Evolutionary conservation across 169 alveolate genomes (phyloP), one percentile per base, ranked within the genome.

Genomic region (Cryptosporidium parvum): DNA sequence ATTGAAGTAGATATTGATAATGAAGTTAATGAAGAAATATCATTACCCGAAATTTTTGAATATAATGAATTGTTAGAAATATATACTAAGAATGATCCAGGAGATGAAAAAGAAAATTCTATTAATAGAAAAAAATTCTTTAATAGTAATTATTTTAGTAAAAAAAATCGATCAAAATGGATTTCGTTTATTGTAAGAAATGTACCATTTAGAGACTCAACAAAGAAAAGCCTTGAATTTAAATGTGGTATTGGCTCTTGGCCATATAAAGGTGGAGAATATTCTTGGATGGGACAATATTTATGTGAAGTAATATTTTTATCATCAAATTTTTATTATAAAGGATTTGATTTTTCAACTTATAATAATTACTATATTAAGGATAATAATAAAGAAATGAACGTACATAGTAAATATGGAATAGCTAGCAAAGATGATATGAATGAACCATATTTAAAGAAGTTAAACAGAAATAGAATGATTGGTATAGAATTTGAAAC

Each of bases 401-500:
- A 21, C 10, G 1, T 9, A 5, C 10, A 37, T 71, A 51, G 52
- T 33, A 67, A 7, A 21, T 67, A 18, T 33, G 56, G 52, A 67
- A 67, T 10, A 35, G 45, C 73, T 7, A 71, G 48, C 3, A 71
- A 42, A 51, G 68, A 37, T 71, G 85, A 39, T 23, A 33, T 26
- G 0, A 18, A 52, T 56, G 42, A 53, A 14, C 39, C 84, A 44
- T 48, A 69, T 69, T 4, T 69, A 5, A 42, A 14, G n/a, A 44
- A 37, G 23, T 33, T 70, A 51, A 31, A 29, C 21, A 53, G 86
- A 53, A 70, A 86, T 51, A 85, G 94, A 48, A 85, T 92, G 73
- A 92, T 92, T 69, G 94, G 94, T 53, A 92, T 92, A 21, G 94
- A 92, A 85, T 92, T 92, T 92, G 94, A 92, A 70, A 91, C 89